phyloP scores from a whole-genome alignment of 2,329 filamentous ascomycete genomes.

The Blumeriella jaapii region DNA sequence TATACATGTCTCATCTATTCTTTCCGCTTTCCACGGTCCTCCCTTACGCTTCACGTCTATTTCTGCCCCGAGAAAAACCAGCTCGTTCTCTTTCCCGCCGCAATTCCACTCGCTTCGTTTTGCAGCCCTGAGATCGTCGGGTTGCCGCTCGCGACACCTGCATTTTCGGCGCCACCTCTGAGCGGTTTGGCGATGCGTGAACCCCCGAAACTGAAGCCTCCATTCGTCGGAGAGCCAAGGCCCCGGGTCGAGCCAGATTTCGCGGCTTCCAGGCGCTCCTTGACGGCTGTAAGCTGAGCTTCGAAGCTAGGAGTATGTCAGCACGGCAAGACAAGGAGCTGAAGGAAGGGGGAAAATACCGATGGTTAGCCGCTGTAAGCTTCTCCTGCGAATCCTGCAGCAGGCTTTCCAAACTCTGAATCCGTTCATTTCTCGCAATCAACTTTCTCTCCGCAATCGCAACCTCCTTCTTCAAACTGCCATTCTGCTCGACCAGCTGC shows the following conservation, averaged over 20 bases:
- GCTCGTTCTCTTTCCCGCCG: conserved; percentile 22
- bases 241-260: conserved; percentile 85
- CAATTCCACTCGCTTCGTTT: conserved; percentile 33
- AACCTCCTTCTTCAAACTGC: conserved; percentile 95
- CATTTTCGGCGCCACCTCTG: conserved; percentile 45
- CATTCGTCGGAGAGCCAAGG: conserved; percentile 50
- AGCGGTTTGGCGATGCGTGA: conserved; percentile 61
- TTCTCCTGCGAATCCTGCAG: conserved; percentile 98
- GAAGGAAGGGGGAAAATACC: conserved; percentile 44
- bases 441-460: conserved; percentile 96
- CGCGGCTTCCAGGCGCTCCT: conserved; percentile 91
- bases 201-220: conserved; percentile 61
- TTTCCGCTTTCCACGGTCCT: not conserved
- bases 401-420: conserved; percentile 82
- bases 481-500: conserved; percentile 96
- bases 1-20: conserved; percentile 22
- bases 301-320: conserved; percentile 60
- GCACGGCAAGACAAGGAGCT: not conserved
- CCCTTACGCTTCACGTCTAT: conserved; percentile 10
- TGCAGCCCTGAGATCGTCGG: conserved; percentile 48
- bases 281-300: conserved; percentile 90
- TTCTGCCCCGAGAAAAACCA: conserved; percentile 29
- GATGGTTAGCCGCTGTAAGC: conserved; percentile 90
- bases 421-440: conserved; percentile 91
- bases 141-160: conserved; percentile 32